Evolutionary conservation across 805 yeast genomes (phyloP).

Genomic region (Yarrowia keelungensis): DNA sequence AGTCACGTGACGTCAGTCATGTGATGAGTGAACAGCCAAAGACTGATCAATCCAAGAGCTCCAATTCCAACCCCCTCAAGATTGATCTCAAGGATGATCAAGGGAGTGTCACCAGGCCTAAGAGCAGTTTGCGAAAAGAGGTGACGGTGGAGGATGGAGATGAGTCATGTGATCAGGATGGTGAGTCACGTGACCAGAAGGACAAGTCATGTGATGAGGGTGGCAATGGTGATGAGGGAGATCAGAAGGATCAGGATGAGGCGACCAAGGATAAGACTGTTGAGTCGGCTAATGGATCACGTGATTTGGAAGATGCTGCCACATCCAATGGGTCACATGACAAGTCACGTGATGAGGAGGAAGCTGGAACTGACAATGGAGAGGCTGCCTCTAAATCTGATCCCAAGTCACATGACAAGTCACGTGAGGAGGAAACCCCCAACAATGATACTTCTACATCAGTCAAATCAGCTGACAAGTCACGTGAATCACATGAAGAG

Average conservation of each 20-base stretch:
- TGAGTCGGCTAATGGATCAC: not conserved
- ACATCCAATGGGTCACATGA: not conserved
- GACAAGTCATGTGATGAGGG: constrained; percentile 40
- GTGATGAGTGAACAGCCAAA: too few species aligned
- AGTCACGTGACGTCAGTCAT: constrained; percentile 38
- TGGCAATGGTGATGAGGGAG: too few species aligned
- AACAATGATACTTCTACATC: not conserved
- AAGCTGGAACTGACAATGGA: too few species aligned
- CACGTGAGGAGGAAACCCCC: not conserved
- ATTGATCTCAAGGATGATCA: not conserved
- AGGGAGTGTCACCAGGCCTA: too few species aligned
- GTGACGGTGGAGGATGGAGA: too few species aligned
- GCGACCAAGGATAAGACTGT: too few species aligned
- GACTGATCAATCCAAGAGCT: too few species aligned
- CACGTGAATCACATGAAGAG: not conserved
- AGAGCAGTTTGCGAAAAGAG: too few species aligned
- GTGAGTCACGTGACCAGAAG: constrained; percentile 39
- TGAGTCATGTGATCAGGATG: not conserved
- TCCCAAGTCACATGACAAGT: not conserved
- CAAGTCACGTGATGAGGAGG: not conserved
- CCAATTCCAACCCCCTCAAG: too few species aligned
- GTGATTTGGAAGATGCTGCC: not conserved
- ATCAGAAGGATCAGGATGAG: too few species aligned
- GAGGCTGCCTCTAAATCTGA: too few species aligned
- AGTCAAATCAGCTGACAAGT: not conserved